These are phyloP conservation scores for Auxenochlorella pyrenoidosa DNA, from an alignment of 139 green algal genomes.

Conservation along the genomic window DNA sequence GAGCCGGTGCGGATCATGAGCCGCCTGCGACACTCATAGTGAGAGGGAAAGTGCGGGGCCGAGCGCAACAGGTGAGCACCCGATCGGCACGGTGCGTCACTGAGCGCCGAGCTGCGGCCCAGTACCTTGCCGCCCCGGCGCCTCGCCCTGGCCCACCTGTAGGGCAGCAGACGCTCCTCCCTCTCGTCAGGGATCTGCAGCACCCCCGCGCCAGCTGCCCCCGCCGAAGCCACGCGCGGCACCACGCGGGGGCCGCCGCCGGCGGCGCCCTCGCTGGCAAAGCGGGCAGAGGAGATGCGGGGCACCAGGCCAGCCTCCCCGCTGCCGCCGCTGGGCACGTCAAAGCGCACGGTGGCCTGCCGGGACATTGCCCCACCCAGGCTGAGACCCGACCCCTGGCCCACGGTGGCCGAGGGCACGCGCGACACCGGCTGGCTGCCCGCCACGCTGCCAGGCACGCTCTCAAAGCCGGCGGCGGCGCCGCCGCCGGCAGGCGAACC, in stretches of 20 bases:
- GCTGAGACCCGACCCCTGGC: neutral
- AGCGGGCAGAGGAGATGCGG: neutral
- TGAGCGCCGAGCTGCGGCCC: too few species aligned
- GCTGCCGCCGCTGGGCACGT: neutral
- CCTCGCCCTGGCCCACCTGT: neutral
- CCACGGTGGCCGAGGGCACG: neutral
- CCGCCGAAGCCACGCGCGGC: neutral
- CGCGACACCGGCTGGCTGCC: neutral
- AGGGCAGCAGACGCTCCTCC: slow-evolving; percentile 34
- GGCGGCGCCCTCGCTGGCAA: neutral
- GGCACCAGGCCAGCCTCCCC: neutral
- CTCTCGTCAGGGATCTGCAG: slow-evolving; percentile 27
- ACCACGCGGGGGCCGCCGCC: neutral
- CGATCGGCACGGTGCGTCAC: too few species aligned
- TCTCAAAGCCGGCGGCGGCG: neutral
- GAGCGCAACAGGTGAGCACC: neutral
- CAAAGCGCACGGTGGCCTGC: slow-evolving; percentile 30
- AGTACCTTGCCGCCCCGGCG: neutral
- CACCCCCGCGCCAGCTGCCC: neutral
- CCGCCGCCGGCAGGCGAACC: neutral
- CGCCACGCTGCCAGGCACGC: neutral
- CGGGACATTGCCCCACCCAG: neutral
- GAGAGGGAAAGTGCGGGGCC: neutral
- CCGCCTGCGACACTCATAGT: neutral
- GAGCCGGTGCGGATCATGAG: slow-evolving; percentile 40